Conservation (phyloP, 768 basidiomycete genomes). For the Termitomyces titanicus region DNA sequence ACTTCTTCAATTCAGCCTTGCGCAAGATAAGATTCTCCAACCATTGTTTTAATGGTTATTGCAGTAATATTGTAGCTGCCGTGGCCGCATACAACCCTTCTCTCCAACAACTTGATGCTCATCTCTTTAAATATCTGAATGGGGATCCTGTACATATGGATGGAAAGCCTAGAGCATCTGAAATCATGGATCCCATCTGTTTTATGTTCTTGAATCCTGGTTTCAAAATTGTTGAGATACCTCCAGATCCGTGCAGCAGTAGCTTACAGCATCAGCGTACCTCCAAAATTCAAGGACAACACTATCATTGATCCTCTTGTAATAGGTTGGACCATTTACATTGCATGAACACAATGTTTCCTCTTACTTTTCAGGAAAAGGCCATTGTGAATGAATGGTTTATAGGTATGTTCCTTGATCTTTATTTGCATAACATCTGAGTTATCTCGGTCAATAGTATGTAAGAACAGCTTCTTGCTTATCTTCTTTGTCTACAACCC, state of each 20-base stretch:
- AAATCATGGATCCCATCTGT: constrained; percentile 67
- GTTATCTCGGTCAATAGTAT: constrained; percentile 29
- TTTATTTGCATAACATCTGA: constrained; percentile 1
- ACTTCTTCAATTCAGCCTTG: constrained; percentile 58
- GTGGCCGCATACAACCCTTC: constrained; percentile 59
- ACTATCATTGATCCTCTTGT: constrained; percentile 57
- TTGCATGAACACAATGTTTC: neutral
- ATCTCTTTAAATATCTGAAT: constrained; percentile 64
- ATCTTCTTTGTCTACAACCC: neutral
- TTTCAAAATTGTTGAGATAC: neutral
- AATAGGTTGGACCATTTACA: constrained; percentile 12
- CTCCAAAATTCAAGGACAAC: constrained; percentile 68
- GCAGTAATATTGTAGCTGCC: constrained; percentile 42
- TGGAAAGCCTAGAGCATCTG: constrained; percentile 71
- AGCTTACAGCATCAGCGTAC: constrained; percentile 70
- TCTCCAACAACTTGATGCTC: constrained; percentile 58
- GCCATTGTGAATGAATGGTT: constrained; percentile 83
- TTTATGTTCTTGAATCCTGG: neutral
- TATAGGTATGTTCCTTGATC: constrained; percentile 36
- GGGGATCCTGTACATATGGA: constrained; percentile 72
- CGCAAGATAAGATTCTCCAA: constrained; percentile 41
- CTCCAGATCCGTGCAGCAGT: constrained; percentile 59
- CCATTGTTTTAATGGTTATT: neutral
- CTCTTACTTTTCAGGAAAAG: constrained; percentile 43
- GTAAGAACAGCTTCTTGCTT: constrained; percentile 21